Evolutionary conservation across 352 stramenopile species (phyloP).

Genomic region (Pythium aristosporum): DNA sequence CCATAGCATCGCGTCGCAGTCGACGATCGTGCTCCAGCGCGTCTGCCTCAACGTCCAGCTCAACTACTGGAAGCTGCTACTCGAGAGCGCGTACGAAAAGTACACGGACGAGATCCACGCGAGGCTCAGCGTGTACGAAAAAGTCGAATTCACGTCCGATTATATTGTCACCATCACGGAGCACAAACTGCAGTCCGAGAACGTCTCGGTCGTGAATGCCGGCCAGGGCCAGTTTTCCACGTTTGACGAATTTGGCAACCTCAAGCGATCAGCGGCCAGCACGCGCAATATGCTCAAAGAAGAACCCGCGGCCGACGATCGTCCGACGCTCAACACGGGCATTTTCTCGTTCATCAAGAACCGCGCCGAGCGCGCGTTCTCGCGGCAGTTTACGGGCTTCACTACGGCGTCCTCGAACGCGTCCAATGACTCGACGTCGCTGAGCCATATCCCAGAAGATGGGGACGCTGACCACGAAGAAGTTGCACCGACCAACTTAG

Average conservation of each 20-base stretch:
- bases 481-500: conserved; percentile 12
- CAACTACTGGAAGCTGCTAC: conserved; percentile 62
- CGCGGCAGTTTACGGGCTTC: conserved; percentile 55
- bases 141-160: conserved; percentile 47
- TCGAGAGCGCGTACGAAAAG: conserved; percentile 48
- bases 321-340: conserved; percentile 51
- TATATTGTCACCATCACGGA: conserved; percentile 76
- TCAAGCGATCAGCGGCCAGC: conserved; percentile 46
- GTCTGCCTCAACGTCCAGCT: conserved; percentile 60
- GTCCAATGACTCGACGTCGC: background rate
- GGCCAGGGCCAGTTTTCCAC: conserved; percentile 61
- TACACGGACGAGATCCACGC: conserved; percentile 68
- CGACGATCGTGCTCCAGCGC: conserved; percentile 51
- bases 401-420: conserved; percentile 14
- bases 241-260: conserved; percentile 82
- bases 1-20: conserved; percentile 34
- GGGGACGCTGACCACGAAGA: conserved; percentile 38
- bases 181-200: conserved; percentile 54
- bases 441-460: conserved; percentile 51
- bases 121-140: conserved; percentile 58
- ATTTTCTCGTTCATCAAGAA: conserved; percentile 81
- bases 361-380: conserved; percentile 59
- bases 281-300: conserved; percentile 16
- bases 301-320: conserved; percentile 1
- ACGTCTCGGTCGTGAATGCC: conserved; percentile 49